These are phyloP conservation scores for Apophysomyces ossiformis DNA, from an alignment of 371 early-diverging fungal genomes.

Conservation along the genomic window DNA sequence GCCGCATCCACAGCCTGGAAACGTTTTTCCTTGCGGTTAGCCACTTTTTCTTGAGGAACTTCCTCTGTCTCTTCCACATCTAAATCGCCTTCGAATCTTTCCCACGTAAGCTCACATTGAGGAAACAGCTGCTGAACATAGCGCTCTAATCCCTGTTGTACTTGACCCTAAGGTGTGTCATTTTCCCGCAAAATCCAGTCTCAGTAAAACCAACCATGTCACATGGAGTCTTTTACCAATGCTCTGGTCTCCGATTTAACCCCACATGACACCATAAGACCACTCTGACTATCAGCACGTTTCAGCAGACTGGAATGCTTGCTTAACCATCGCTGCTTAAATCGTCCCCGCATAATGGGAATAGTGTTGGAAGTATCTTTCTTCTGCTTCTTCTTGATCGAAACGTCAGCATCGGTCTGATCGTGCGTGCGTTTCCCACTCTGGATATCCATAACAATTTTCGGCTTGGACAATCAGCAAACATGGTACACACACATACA, in stretches of 20 bases:
- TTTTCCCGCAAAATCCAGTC: not conserved
- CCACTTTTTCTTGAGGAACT: slow-evolving; percentile 25
- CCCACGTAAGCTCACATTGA: slow-evolving; percentile 45
- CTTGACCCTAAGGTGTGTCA: slow-evolving; percentile 47
- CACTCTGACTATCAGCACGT: slow-evolving; percentile 41
- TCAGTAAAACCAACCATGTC: not conserved
- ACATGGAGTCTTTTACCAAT: slow-evolving; percentile 27
- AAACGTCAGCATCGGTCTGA: not conserved
- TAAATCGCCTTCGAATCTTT: slow-evolving; percentile 43
- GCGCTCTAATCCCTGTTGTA: slow-evolving; percentile 43
- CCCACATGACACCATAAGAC: slow-evolving; percentile 50
- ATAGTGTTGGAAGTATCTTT: slow-evolving; percentile 39
- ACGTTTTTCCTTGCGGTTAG: slow-evolving; percentile 42
- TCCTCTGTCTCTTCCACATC: slow-evolving; percentile 41
- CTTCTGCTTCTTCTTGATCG: slow-evolving; percentile 24
- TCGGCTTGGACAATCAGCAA: not conserved
- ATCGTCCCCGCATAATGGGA: slow-evolving; percentile 54
- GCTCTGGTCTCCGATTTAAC: slow-evolving; percentile 60
- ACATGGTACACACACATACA: not conserved
- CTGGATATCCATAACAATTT: not conserved
- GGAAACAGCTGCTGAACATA: slow-evolving; percentile 50
- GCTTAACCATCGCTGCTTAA: slow-evolving; percentile 57
- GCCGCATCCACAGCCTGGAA: slow-evolving; percentile 61
- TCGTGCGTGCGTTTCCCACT: not conserved
- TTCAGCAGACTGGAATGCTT: slow-evolving; percentile 57